phyloP scores from a whole-genome alignment of 306 rosid species.

The Cucumis melo region DNA sequence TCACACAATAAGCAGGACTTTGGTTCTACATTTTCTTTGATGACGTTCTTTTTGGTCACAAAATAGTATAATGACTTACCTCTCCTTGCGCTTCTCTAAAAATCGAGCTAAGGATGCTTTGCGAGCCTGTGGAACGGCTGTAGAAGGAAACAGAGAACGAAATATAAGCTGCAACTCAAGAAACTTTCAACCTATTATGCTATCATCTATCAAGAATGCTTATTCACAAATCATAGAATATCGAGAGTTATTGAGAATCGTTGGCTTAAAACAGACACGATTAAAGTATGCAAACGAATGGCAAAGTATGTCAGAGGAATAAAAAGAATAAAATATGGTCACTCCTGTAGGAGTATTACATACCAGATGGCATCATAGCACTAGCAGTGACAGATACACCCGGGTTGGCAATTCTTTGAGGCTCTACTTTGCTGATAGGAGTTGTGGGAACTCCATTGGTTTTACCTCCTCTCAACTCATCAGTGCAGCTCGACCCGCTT shows the following conservation, averaged over 20 bases:
- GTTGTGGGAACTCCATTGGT: constrained; percentile 25
- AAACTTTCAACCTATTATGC: not conserved
- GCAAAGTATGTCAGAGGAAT: not conserved
- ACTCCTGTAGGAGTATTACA: not conserved
- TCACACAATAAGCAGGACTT: not conserved
- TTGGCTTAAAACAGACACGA: not conserved
- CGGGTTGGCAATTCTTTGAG: constrained; percentile 27
- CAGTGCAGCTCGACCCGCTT: constrained; percentile 72
- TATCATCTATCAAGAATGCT: not conserved
- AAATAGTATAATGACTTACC: constrained; percentile 25
- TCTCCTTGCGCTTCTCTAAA: constrained; percentile 91
- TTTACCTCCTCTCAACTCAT: constrained; percentile 50
- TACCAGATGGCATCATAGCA: constrained; percentile 65
- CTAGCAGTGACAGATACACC: constrained; percentile 22
- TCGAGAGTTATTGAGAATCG: not conserved
- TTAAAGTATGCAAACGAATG: not conserved
- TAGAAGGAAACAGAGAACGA: constrained; percentile 13
- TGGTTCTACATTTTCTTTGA: not conserved
- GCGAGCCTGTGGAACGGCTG: constrained; percentile 80
- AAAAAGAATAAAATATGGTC: not conserved
- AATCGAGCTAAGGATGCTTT: constrained; percentile 90
- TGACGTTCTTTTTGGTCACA: not conserved
- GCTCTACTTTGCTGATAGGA: constrained; percentile 47
- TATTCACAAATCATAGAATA: not conserved
- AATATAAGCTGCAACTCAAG: not conserved